Conservation (phyloP, 768 basidiomycete genomes). For the Brasilioporus rufonigricans region DNA sequence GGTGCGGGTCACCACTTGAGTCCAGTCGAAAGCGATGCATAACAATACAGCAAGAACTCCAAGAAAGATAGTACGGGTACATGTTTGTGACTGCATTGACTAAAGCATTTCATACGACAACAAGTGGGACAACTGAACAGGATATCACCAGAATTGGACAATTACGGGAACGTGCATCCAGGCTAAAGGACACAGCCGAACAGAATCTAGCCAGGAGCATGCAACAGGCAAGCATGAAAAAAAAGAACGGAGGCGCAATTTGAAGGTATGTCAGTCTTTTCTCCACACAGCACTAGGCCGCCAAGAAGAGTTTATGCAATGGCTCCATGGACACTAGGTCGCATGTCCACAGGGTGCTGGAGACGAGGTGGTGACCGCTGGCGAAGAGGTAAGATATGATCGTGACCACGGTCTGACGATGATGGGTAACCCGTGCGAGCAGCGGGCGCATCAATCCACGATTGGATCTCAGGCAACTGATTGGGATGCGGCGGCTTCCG, state of each 20-base stretch:
- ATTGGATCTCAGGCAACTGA: conserved; percentile 46
- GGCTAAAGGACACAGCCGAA: conserved; percentile 6
- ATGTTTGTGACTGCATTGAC: conserved; percentile 14
- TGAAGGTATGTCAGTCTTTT: not conserved
- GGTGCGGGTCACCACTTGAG: conserved; percentile 2
- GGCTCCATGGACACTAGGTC: conserved; percentile 29
- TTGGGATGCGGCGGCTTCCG: conserved; percentile 34
- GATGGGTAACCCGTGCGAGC: conserved; percentile 27
- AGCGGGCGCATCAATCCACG: conserved; percentile 42
- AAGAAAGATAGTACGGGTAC: conserved; percentile 30
- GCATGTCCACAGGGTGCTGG: conserved; percentile 35
- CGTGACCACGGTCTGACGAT: conserved; percentile 32
- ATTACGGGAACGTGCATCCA: conserved; percentile 19
- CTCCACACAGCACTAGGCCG: conserved; percentile 20
- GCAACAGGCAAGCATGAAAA: conserved; percentile 14
- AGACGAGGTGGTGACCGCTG: conserved; percentile 34
- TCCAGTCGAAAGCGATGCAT: conserved; percentile 22
- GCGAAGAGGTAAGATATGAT: conserved; percentile 28
- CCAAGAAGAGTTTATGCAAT: conserved; percentile 24
- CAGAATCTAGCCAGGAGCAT: conserved; percentile 18
- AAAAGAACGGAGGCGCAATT: conserved; percentile 11
- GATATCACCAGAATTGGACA: conserved; percentile 17
- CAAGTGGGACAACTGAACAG: conserved; percentile 18
- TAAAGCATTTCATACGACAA: conserved; percentile 23
- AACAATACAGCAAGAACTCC: conserved; percentile 29